Evolutionary conservation across 495 filamentous ascomycete species (phyloP).

Genomic region (Penicillium crystallinum): DNA sequence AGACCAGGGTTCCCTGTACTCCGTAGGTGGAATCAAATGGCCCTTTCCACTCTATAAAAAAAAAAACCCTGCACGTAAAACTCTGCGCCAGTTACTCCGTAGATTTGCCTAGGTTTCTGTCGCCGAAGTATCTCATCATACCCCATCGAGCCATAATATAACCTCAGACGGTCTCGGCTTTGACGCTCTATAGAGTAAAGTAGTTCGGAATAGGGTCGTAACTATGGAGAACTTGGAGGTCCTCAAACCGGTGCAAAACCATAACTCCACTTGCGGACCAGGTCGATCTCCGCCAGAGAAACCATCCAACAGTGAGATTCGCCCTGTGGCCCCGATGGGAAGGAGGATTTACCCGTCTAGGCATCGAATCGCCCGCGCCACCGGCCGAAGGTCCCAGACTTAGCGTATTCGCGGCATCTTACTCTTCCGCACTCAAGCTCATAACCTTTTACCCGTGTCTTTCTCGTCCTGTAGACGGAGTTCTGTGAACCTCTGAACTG

Average conservation of each 20-base stretch:
- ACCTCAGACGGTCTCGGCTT: slow-evolving; percentile 12
- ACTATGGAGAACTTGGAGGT: not conserved
- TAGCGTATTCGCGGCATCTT: slow-evolving; percentile 17
- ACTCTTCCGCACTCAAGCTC: slow-evolving; percentile 15
- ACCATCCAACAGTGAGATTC: slow-evolving; percentile 21
- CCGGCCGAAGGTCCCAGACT: slow-evolving; percentile 18
- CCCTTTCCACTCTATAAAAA: not conserved
- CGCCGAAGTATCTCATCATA: not conserved
- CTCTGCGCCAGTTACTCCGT: slow-evolving; percentile 1
- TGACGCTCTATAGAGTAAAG: slow-evolving; percentile 12
- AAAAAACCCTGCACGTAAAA: not conserved
- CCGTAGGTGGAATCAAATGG: not conserved
- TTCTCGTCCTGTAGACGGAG: too few species aligned
- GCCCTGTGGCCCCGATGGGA: slow-evolving; percentile 24
- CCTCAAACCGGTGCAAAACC: slow-evolving; percentile 12
- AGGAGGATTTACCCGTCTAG: slow-evolving; percentile 26
- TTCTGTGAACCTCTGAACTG: too few species aligned
- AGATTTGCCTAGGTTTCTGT: too few species aligned
- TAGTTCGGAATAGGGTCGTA: not conserved
- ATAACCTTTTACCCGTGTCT: not conserved
- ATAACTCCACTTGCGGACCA: slow-evolving; percentile 17
- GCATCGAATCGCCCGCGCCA: slow-evolving; percentile 24
- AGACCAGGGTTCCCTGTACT: not conserved
- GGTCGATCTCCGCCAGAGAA: slow-evolving; percentile 19
- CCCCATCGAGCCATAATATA: slow-evolving; percentile 1